phyloP scores from a whole-genome alignment of 228 moss, liverwort and hornwort species.

The Sphagnum fallax region DNA sequence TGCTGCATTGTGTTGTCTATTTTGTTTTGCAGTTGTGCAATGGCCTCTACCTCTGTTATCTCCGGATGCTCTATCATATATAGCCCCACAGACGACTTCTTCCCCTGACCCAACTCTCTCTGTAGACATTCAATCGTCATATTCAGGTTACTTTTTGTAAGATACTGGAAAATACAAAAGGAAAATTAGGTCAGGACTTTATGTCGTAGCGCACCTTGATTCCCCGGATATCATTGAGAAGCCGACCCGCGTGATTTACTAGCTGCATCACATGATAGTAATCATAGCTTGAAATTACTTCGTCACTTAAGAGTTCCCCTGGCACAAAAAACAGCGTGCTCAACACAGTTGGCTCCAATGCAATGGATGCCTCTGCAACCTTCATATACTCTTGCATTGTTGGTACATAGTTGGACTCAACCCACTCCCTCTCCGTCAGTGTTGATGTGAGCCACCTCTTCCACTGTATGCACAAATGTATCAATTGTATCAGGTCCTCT shows the following conservation, averaged over 20 bases:
- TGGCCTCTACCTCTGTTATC: constrained; percentile 23
- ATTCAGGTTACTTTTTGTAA: neutral
- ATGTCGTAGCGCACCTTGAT: constrained; percentile 25
- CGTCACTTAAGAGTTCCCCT: constrained; percentile 39
- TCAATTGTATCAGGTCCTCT: no score
- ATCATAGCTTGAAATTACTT: constrained; percentile 21
- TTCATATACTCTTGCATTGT: constrained; percentile 46
- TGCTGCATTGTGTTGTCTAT: constrained; percentile 46
- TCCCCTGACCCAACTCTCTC: constrained; percentile 19
- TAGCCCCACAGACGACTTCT: constrained; percentile 36
- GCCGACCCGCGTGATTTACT: constrained; percentile 28
- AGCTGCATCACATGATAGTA: constrained; percentile 39
- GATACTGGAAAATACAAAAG: neutral
- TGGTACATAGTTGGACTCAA: constrained; percentile 19
- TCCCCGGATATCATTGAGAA: constrained; percentile 62
- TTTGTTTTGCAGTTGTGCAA: constrained; percentile 17
- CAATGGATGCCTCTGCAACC: constrained; percentile 20
- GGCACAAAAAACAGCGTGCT: constrained; percentile 31
- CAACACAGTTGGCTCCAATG: constrained; percentile 24
- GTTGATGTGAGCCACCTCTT: constrained; percentile 31
- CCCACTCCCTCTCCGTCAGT: constrained; percentile 63
- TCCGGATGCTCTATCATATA: constrained; percentile 43
- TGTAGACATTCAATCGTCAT: neutral
- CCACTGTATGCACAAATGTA: constrained; percentile 35
- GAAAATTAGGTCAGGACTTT: neutral